Evolutionary conservation across 2,329 filamentous ascomycete genomes (phyloP).

Genomic region (Trichoderma cornu-damae): DNA sequence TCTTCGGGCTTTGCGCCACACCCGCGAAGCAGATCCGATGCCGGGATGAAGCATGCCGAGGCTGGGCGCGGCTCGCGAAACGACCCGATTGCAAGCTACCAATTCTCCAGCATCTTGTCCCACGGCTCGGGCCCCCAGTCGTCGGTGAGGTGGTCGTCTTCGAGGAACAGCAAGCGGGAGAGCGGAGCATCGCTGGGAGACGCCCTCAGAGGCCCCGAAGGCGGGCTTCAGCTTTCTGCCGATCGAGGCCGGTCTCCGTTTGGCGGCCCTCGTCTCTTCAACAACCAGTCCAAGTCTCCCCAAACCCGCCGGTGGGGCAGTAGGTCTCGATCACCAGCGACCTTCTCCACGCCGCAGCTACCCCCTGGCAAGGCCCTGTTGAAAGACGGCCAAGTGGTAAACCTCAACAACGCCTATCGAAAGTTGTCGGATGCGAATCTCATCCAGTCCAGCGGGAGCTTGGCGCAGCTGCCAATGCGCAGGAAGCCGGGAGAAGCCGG

Average conservation of each 20-base stretch:
- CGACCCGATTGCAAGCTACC: slow-evolving; percentile 51
- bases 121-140: slow-evolving; percentile 45
- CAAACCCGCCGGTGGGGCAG: slow-evolving; percentile 40
- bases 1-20: slow-evolving; percentile 28
- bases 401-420: slow-evolving; percentile 65
- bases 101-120: slow-evolving; percentile 56
- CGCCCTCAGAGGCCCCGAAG: slow-evolving; percentile 39
- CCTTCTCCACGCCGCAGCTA: slow-evolving; percentile 25
- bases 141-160: slow-evolving; percentile 46
- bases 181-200: slow-evolving; percentile 43
- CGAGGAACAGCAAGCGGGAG: slow-evolving; percentile 30
- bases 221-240: slow-evolving; percentile 45
- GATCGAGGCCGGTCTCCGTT: slow-evolving; percentile 41
- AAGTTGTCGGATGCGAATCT: slow-evolving; percentile 68
- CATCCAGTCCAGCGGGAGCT: slow-evolving; percentile 55
- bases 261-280: slow-evolving; percentile 30
- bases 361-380: slow-evolving; percentile 43
- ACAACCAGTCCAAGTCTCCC: slow-evolving; percentile 49
- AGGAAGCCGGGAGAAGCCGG: slow-evolving; percentile 43
- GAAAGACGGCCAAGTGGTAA: slow-evolving; percentile 57
- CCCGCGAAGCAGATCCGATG: slow-evolving; percentile 54
- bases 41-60: slow-evolving; percentile 42
- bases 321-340: slow-evolving; percentile 37
- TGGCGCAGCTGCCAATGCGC: slow-evolving; percentile 57
- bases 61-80: slow-evolving; percentile 27